phyloP scores from a whole-genome alignment of 1,284 basidiomycete species.

The Ceratobasidium theobromae region DNA sequence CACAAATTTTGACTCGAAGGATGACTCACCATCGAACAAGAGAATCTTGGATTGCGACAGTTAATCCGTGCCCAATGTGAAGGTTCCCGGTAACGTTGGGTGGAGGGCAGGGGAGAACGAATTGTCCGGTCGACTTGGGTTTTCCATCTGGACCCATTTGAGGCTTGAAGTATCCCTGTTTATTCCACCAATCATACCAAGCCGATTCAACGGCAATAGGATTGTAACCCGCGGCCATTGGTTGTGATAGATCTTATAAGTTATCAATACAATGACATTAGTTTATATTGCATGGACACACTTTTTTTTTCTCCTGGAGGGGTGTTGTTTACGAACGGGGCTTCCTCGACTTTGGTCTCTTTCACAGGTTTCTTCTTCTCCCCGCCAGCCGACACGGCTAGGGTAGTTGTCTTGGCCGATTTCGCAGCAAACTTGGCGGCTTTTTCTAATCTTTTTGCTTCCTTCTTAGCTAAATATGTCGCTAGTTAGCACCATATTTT shows the following conservation, averaged over 20 bases:
- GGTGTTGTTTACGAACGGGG: constrained; percentile 80
- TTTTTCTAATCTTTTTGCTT: constrained; percentile 68
- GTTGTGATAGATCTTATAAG: constrained; percentile 73
- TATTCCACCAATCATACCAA: constrained; percentile 99
- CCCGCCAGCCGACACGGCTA: constrained; percentile 54
- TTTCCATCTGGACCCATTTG: constrained; percentile 61
- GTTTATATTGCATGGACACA: constrained; percentile 44
- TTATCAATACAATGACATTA: not conserved
- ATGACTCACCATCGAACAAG: constrained; percentile 77
- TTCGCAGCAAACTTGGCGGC: constrained; percentile 82
- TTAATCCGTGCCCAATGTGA: constrained; percentile 96
- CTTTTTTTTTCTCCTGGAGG: constrained; percentile 91
- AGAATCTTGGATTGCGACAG: constrained; percentile 89
- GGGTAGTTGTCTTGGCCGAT: constrained; percentile 52
- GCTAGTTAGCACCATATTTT: not conserved
- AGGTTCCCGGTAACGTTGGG: constrained; percentile 98
- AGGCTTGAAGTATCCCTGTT: constrained; percentile 88
- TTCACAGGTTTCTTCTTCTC: constrained; percentile 57
- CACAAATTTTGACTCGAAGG: not conserved
- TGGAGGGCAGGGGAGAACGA: constrained; percentile 90
- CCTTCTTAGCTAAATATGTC: constrained; percentile 54
- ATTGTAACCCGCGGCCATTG: constrained; percentile 91
- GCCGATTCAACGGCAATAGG: constrained; percentile 93
- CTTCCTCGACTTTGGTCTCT: constrained; percentile 59
- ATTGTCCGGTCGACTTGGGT: constrained; percentile 59